Conservation (phyloP, 2,329 filamentous ascomycete species). For the Fusarium sp. region DNA sequence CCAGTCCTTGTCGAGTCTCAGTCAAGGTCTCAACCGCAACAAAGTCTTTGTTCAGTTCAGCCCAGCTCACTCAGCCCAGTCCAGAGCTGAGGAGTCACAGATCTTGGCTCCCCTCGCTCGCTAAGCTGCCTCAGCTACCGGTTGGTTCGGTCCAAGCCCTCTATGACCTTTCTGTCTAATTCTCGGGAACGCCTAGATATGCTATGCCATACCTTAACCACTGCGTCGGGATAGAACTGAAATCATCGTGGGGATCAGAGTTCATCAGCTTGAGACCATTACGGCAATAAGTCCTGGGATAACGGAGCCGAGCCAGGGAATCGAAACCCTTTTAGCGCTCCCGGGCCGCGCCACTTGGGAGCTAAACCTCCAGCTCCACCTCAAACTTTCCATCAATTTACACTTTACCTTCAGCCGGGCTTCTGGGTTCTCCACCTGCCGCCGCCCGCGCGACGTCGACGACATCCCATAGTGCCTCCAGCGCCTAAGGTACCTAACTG, state of each 20-base stretch:
- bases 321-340: conserved; percentile 33
- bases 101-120: neutral
- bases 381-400: conserved; percentile 23
- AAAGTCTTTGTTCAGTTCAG: neutral
- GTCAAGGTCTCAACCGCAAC: conserved; percentile 1
- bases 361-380: conserved; percentile 18
- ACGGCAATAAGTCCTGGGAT: conserved; percentile 16
- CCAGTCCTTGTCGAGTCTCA: conserved; percentile 2
- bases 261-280: neutral
- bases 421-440: conserved; percentile 36
- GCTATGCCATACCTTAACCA: conserved; percentile 15
- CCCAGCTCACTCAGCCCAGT: neutral
- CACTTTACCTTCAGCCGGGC: conserved; percentile 37
- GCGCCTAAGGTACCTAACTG: neutral
- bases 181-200: conserved; percentile 6
- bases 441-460: conserved; percentile 24
- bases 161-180: neutral
- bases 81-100: neutral
- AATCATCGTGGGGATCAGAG: conserved; percentile 7
- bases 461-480: conserved; percentile 2
- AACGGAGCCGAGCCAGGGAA: conserved; percentile 10
- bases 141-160: conserved; percentile 5
- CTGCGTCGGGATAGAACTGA: conserved; percentile 17
- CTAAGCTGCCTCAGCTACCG: conserved; percentile 1
- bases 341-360: conserved; percentile 32